Base-by-base conservation (phyloP, 345 rosid species). In the Populus ilicifolia region DNA sequence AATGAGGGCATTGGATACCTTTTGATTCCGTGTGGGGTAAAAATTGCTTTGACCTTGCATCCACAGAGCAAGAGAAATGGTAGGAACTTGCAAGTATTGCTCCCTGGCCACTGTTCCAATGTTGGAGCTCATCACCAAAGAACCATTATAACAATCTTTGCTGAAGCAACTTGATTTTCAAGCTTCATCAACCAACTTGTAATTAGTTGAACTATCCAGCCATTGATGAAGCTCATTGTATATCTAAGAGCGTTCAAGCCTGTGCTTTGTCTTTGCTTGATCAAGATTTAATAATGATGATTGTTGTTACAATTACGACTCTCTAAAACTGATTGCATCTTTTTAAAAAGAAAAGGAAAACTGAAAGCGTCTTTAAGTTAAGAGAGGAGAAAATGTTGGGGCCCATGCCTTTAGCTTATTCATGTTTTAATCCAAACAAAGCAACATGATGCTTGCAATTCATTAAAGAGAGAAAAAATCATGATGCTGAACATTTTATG, bases 121-220 rank as follows among this genome's bases (percentile, higher is more conserved):
- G 50, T 14, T 44, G 18, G 17, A 12, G 50, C 14, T 13, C n/a
- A 10, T 59, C 23, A 59, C 63, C 13, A 10, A n/a, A 59, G 21
- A 59, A 59, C 29, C 27, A n/a, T 1, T n/a, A 8, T 56, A 25
- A 56, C 29, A n/a, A 2, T 56, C 44, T 41, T 9, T 41, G 61
- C 21, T 54, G 36, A 59, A 59, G 68, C 50, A 39, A 39, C 67
- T 61, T 61, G 8, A 38, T 6, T n/a, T 16, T 8, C 14, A 59
- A 61, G 75, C 36, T 73, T 73, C 11, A 8, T 20, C 44, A 41
- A 11, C 44, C 44, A 2, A 10, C 44, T 4, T 29, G 11, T 21
- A 44, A 74, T 74, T 64, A 43, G 56, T 41, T 73, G 36, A 25
- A 25, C 52, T 54, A 62, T 61, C 69, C 69, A 62, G 44, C 29